These are phyloP conservation scores for Citeromyces nyonsensis DNA, from an alignment of 805 yeast species.

Conservation along the genomic window DNA sequence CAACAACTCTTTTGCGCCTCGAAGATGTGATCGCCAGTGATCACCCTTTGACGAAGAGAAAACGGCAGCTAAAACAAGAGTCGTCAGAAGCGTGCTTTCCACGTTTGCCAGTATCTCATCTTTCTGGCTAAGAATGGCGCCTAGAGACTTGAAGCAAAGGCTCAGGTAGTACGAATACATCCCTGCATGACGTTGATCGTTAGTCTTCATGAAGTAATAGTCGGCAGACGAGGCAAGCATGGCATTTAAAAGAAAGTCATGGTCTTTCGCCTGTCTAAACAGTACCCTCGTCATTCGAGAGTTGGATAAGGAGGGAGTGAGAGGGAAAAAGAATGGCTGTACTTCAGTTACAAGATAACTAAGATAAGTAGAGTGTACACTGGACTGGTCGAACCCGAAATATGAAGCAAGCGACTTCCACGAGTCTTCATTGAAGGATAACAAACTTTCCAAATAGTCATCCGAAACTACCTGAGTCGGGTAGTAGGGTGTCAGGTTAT, in stretches of 20 bases:
- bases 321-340: slow-evolving; percentile 17
- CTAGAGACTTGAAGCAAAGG: slow-evolving; percentile 46
- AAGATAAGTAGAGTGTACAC: slow-evolving; percentile 16
- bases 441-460: slow-evolving; percentile 13
- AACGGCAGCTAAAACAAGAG: slow-evolving; percentile 48
- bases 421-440: slow-evolving; percentile 12
- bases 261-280: slow-evolving; percentile 20
- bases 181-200: slow-evolving; percentile 30
- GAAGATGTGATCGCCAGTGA: slow-evolving; percentile 53
- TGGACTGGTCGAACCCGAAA: slow-evolving; percentile 13
- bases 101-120: slow-evolving; percentile 32
- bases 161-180: slow-evolving; percentile 46
- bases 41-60: slow-evolving; percentile 42
- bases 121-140: slow-evolving; percentile 27
- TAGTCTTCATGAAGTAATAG: slow-evolving; percentile 13
- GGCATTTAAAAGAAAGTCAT: slow-evolving; percentile 54
- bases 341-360: slow-evolving; percentile 17
- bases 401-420: slow-evolving; percentile 12
- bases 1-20: slow-evolving; percentile 53
- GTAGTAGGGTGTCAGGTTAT: slow-evolving; percentile 3
- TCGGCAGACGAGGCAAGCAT: slow-evolving; percentile 62
- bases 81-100: slow-evolving; percentile 56
- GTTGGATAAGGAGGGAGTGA: slow-evolving; percentile 15
- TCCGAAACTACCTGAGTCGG: slow-evolving; percentile 1
- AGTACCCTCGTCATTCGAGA: slow-evolving; percentile 17